These are phyloP conservation scores for Apiospora sp. DNA, from an alignment of 2,329 filamentous ascomycete genomes.

Conservation along the genomic window DNA sequence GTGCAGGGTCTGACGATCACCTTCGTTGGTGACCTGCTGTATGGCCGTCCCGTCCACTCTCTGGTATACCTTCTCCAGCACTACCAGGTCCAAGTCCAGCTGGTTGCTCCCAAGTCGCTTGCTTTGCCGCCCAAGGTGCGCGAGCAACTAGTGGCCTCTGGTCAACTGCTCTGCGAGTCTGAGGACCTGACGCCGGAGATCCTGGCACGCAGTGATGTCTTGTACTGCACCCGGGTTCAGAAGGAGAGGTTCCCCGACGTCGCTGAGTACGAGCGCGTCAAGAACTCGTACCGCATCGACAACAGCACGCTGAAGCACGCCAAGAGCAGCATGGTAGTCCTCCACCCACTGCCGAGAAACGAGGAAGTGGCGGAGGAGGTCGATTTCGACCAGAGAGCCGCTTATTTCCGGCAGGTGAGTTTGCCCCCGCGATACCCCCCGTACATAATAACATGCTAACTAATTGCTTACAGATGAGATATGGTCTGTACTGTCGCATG, in stretches of 20 bases:
- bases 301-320: conserved; percentile 89
- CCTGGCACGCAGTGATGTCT: conserved; percentile 83
- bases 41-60: conserved; percentile 94
- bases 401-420: conserved; percentile 98
- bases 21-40: conserved; percentile 90
- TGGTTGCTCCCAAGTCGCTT: conserved; percentile 84
- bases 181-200: conserved; percentile 86
- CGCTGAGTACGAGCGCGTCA: conserved; percentile 84
- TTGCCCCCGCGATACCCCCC: not conserved
- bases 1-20: conserved; percentile 96
- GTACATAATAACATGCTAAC: conserved; percentile 33
- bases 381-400: conserved; percentile 94
- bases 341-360: conserved; percentile 95
- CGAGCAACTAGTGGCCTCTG: conserved; percentile 73
- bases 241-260: conserved; percentile 91
- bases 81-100: conserved; percentile 94
- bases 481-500: conserved; percentile 98
- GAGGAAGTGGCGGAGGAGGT: conserved; percentile 94
- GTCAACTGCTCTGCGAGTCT: conserved; percentile 79
- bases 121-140: conserved; percentile 79
- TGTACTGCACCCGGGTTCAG: conserved; percentile 97
- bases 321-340: conserved; percentile 91
- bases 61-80: conserved; percentile 92
- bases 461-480: conserved; percentile 80
- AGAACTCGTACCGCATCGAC: conserved; percentile 88